Evolutionary conservation across 345 rosid genomes (phyloP).

Genomic region (Rhodomyrtus tomentosa): DNA sequence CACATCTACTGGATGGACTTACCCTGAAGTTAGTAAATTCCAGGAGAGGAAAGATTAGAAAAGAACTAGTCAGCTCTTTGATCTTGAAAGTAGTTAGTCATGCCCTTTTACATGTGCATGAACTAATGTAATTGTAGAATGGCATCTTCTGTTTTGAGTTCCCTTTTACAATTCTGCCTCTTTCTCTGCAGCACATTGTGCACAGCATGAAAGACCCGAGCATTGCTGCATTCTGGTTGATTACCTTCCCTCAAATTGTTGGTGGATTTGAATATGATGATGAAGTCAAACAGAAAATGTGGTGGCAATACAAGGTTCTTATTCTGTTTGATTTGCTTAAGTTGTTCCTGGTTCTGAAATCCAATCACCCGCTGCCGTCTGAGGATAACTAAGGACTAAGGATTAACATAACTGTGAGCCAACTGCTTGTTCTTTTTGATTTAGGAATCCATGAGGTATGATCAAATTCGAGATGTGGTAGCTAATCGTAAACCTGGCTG

Average conservation of each 20-base stretch:
- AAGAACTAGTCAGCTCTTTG: not conserved
- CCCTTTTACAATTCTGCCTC: not conserved
- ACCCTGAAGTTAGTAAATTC: not conserved
- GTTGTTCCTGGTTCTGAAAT: not conserved
- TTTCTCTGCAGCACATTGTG: constrained; percentile 65
- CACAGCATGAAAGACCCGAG: constrained; percentile 96
- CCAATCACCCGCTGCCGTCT: not conserved
- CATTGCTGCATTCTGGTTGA: constrained; percentile 93
- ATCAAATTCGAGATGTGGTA: constrained; percentile 74
- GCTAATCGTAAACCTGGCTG: constrained; percentile 83
- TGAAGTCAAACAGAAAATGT: constrained; percentile 70
- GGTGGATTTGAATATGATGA: constrained; percentile 84
- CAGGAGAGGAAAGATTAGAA: not conserved
- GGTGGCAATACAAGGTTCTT: constrained; percentile 87
- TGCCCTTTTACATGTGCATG: not conserved
- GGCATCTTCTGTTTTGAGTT: not conserved
- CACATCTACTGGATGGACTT: not conserved
- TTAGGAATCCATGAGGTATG: constrained; percentile 85
- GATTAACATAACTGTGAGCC: not conserved
- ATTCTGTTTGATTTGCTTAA: not conserved
- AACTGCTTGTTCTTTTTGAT: constrained; percentile 6
- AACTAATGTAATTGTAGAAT: not conserved
- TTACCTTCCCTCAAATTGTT: constrained; percentile 72
- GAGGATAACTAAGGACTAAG: not conserved
- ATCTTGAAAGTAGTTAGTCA: not conserved